A percentile compares a stretch with the other conserved stretches of the same genome.
These are phyloP conservation scores for Coemansia sp. DNA, from an alignment of 192 early-diverging fungal genomes.

Conservation along the genomic window DNA sequence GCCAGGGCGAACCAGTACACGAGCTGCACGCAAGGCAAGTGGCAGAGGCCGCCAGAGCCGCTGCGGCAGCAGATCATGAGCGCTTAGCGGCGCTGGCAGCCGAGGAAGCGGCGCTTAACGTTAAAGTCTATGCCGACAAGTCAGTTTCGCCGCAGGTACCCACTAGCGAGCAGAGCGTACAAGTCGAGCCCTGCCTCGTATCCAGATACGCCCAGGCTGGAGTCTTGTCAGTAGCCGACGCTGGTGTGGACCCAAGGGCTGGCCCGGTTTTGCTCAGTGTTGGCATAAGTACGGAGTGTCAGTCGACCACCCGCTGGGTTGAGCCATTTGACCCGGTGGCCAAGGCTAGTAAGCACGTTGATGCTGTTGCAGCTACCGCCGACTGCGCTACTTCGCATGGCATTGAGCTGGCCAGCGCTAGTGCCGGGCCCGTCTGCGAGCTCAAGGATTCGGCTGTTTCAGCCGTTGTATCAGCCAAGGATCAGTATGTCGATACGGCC, in stretches of 20 bases:
- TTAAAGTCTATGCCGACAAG: slow-evolving; percentile 31
- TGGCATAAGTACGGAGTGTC: slow-evolving; percentile 18
- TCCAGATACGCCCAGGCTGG: slow-evolving; percentile 28
- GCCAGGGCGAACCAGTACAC: slow-evolving; percentile 39
- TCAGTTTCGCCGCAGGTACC: slow-evolving; percentile 20
- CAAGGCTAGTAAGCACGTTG: slow-evolving; percentile 13
- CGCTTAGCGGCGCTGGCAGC: slow-evolving; percentile 26
- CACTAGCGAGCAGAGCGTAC: slow-evolving; percentile 33
- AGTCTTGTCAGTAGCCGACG: slow-evolving; percentile 9
- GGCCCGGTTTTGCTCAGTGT: slow-evolving; percentile 15
- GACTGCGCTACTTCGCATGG: slow-evolving; percentile 20
- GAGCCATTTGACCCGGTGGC: slow-evolving; percentile 44
- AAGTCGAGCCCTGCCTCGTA: slow-evolving; percentile 26
- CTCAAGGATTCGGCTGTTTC: slow-evolving; percentile 13
- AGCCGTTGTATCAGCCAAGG: neutral
- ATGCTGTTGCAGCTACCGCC: slow-evolving; percentile 5
- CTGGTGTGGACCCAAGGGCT: slow-evolving; percentile 27
- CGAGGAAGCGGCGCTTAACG: slow-evolving; percentile 24
- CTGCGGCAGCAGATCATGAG: slow-evolving; percentile 29
- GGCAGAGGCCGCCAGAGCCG: slow-evolving; percentile 32
- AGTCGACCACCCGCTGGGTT: slow-evolving; percentile 26
- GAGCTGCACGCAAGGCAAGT: slow-evolving; percentile 32
- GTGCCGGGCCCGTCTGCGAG: slow-evolving; percentile 18
- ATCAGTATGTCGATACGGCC: neutral
- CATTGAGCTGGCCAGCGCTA: slow-evolving; percentile 14